Conservation (phyloP, 2,329 filamentous ascomycete species). For the Dryadomyces quercus-mongolicae region DNA sequence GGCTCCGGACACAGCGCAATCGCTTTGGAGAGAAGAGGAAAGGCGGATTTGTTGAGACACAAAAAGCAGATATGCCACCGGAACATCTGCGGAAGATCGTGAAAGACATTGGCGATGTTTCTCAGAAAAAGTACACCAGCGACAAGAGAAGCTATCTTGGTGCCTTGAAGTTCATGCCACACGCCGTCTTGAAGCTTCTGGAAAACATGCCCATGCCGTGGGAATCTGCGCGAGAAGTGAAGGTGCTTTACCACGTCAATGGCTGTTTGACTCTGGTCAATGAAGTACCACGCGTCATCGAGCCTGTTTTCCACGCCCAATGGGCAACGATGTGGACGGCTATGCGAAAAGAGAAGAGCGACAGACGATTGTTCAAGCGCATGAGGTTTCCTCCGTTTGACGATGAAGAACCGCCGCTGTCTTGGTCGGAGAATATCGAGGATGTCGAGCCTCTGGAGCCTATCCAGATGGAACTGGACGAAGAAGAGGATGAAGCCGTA, state of each 20-base stretch:
- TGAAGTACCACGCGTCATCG: constrained; percentile 90
- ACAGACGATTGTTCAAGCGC: constrained; percentile 89
- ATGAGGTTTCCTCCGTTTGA: constrained; percentile 99
- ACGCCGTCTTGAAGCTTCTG: constrained; percentile 89
- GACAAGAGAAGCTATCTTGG: constrained; percentile 98
- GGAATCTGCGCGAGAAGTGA: constrained; percentile 93
- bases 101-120: constrained; percentile 96
- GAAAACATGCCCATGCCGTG: constrained; percentile 99
- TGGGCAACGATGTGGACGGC: constrained; percentile 99
- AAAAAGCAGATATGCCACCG: constrained; percentile 97
- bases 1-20: constrained; percentile 82
- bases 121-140: constrained; percentile 97
- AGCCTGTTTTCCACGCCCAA: constrained; percentile 94
- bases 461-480: constrained; percentile 96
- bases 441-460: constrained; percentile 95
- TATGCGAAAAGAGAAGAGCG: constrained; percentile 96
- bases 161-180: constrained; percentile 97
- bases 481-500: constrained; percentile 81
- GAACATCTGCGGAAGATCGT: constrained; percentile 98
- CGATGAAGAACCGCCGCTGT: constrained; percentile 93
- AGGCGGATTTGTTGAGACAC: constrained; percentile 90
- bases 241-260: constrained; percentile 96
- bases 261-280: constrained; percentile 95
- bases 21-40: constrained; percentile 96
- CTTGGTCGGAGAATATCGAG: constrained; percentile 98